Percentiles rank a stretch among this genome's conserved stretches.
Evolutionary conservation across 2,329 filamentous ascomycete genomes (phyloP).

Genomic region (Colletotrichum tofieldiae): DNA sequence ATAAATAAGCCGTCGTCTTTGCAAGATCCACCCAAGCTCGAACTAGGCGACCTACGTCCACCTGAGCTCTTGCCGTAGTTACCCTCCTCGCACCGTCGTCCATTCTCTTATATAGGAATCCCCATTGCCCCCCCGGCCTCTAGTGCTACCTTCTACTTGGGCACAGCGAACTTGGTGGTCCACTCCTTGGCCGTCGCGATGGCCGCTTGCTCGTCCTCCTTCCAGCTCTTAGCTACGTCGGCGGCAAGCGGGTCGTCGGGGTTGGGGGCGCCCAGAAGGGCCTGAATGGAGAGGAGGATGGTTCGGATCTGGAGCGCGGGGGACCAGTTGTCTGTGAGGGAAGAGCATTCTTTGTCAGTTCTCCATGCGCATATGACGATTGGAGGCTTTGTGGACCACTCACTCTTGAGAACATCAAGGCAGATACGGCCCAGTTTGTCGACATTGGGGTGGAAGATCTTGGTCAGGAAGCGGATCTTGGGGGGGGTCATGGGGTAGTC

Average conservation of each 20-base stretch:
- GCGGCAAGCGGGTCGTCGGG: constrained; percentile 98
- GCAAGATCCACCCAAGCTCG: constrained; percentile 16
- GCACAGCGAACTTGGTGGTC: constrained; percentile 86
- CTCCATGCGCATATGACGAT: neutral
- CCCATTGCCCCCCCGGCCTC: neutral
- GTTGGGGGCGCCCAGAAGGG: constrained; percentile 94
- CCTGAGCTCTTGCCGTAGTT: constrained; percentile 8
- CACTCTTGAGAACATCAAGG: constrained; percentile 96
- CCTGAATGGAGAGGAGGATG: constrained; percentile 98
- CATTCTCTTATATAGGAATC: neutral
- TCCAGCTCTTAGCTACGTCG: constrained; percentile 98
- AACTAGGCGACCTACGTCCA: constrained; percentile 10
- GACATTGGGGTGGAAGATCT: constrained; percentile 99
- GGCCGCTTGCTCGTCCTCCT: constrained; percentile 93
- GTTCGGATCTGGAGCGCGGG: constrained; percentile 97
- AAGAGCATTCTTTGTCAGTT: constrained; percentile 21
- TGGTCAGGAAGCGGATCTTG: constrained; percentile 98
- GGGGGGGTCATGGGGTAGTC: constrained; percentile 99
- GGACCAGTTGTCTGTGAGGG: constrained; percentile 90
- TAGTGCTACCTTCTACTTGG: constrained; percentile 45
- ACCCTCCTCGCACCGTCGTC: constrained; percentile 14
- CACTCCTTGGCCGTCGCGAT: constrained; percentile 94
- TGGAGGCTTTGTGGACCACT: constrained; percentile 48
- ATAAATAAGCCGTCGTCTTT: constrained; percentile 2
- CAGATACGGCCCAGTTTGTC: constrained; percentile 98